Conservation (phyloP, 2,329 filamentous ascomycete genomes). For the Cladosporium austrohemisphaericum region DNA sequence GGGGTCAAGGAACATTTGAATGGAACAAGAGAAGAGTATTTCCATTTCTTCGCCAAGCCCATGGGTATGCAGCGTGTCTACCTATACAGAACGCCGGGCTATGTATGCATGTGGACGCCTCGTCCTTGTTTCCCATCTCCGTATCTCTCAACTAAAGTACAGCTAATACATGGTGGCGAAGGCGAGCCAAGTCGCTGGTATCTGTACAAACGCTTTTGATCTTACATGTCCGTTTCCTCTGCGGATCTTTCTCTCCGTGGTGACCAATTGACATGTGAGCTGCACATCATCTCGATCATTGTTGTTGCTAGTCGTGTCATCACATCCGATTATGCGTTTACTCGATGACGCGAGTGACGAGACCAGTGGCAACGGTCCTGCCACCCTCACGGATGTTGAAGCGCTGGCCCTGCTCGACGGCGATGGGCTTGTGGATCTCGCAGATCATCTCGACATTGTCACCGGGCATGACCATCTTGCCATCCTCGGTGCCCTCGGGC, state of each 20-base stretch:
- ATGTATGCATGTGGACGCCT: constrained; percentile 11
- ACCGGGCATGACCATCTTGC: constrained; percentile 92
- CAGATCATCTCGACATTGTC: constrained; percentile 98
- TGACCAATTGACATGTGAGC: not conserved
- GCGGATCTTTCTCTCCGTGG: not conserved
- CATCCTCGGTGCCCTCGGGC: constrained; percentile 67
- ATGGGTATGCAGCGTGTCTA: constrained; percentile 9
- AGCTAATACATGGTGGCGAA: constrained; percentile 8
- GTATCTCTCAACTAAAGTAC: constrained; percentile 5
- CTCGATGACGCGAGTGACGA: constrained; percentile 38
- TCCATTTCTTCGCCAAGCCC: constrained; percentile 10
- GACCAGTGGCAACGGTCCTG: constrained; percentile 48
- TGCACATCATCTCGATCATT: not conserved
- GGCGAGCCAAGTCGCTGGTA: constrained; percentile 5
- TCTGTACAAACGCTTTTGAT: constrained; percentile 11
- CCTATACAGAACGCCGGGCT: constrained; percentile 14
- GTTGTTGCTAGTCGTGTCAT: not conserved
- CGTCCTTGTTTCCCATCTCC: constrained; percentile 1
- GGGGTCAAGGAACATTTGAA: no score
- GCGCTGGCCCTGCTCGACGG: constrained; percentile 85
- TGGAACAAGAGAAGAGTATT: constrained; percentile 13
- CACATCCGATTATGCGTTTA: constrained; percentile 21
- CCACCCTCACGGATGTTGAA: constrained; percentile 99
- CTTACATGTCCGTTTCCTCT: constrained; percentile 5
- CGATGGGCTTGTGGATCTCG: constrained; percentile 77